These are phyloP conservation scores for Kwoniella europaea DNA, from an alignment of 768 basidiomycete species.

Conservation along the genomic window DNA sequence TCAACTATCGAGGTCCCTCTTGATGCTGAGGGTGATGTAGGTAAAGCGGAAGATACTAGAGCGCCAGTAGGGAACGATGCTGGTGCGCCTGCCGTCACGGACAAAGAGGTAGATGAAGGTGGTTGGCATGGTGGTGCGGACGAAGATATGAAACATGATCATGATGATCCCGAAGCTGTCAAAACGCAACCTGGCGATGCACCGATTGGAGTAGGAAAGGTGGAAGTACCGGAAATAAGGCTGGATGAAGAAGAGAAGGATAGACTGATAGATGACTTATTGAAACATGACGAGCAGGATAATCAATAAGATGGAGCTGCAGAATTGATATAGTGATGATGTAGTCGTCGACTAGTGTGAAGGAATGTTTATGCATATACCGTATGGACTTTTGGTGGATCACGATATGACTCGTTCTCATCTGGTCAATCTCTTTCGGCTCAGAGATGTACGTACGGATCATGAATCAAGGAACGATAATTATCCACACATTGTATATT, in stretches of 20 bases:
- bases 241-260: conserved; percentile 40
- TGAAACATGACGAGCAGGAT: conserved; percentile 39
- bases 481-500: too few species aligned
- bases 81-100: conserved; percentile 55
- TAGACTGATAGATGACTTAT: conserved; percentile 39
- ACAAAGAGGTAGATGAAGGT: conserved; percentile 46
- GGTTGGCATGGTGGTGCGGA: conserved; percentile 58
- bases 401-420: too few species aligned
- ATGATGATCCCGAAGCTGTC: conserved; percentile 9
- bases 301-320: background rate
- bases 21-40: conserved; percentile 11
- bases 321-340: background rate
- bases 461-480: too few species aligned
- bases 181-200: conserved; percentile 21
- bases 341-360: background rate
- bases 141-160: conserved; percentile 35
- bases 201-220: conserved; percentile 27
- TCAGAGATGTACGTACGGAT: too few species aligned
- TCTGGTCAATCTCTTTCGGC: too few species aligned
- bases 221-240: conserved; percentile 39
- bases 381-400: background rate
- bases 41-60: conserved; percentile 45
- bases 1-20: conserved; percentile 32
- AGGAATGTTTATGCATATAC: background rate
- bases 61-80: conserved; percentile 56